phyloP scores from a whole-genome alignment of 257 asterid species.

The Solanum chmielewskii region DNA sequence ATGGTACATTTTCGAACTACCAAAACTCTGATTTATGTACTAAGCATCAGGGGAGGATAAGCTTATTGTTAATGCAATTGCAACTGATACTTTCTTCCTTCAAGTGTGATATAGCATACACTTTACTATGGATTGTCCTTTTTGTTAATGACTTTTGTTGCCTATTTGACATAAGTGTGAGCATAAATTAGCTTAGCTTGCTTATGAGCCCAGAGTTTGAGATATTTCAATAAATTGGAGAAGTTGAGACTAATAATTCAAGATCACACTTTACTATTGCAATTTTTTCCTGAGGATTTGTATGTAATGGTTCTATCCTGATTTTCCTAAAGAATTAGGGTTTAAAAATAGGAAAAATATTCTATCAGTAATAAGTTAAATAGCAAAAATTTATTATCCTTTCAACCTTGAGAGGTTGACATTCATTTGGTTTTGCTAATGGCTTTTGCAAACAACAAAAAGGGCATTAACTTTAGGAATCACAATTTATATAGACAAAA shows the following conservation, averaged over 20 bases:
- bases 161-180: background rate
- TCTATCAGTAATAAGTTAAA: background rate
- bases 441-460: background rate
- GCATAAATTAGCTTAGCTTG: background rate
- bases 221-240: background rate
- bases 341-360: background rate
- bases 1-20: background rate
- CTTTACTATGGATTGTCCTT: background rate
- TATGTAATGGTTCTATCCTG: background rate
- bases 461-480: background rate
- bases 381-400: background rate
- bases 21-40: background rate
- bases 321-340: background rate
- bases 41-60: background rate
- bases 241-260: background rate
- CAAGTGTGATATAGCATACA: background rate
- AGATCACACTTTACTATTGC: background rate
- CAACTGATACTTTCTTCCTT: background rate
- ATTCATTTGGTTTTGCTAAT: background rate
- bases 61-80: background rate
- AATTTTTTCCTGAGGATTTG: background rate
- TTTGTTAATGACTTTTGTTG: background rate
- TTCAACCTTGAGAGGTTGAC: background rate
- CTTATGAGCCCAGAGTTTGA: background rate
- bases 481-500: background rate